Percentiles rank a stretch among this genome's conserved stretches.
phyloP scores from a whole-genome alignment of 2,329 filamentous ascomycete species.

The Chalaropsis thielavioides region DNA sequence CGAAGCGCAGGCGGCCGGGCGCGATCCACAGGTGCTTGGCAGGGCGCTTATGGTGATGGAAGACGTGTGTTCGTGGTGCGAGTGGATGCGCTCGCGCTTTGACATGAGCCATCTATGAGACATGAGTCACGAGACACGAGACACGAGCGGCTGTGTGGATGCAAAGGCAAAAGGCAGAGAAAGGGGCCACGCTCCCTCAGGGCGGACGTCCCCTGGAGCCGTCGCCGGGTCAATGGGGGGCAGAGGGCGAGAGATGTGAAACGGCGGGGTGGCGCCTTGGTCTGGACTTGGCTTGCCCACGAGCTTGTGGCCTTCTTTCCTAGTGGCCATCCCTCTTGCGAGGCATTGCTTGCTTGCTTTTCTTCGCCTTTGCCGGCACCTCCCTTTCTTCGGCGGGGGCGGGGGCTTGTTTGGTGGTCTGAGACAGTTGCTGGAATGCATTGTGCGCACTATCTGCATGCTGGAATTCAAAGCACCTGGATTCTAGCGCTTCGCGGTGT shows the following conservation, averaged over 20 bases:
- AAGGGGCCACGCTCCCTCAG: neutral
- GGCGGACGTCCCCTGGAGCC: too few relatives aligned
- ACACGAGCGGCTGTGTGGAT: neutral
- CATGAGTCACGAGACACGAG: neutral
- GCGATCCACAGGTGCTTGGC: conserved; percentile 28
- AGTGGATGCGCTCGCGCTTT: conserved; percentile 35
- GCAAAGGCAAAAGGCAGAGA: neutral
- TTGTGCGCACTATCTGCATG: neutral
- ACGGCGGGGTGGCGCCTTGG: too few relatives aligned
- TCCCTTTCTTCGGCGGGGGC: neutral
- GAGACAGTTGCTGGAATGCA: conserved; percentile 3
- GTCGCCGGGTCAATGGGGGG: too few relatives aligned
- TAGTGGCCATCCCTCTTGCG: too few relatives aligned
- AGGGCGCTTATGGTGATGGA: conserved; percentile 35
- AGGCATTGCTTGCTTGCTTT: too few relatives aligned
- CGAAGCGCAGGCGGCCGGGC: conserved; percentile 15
- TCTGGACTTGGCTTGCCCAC: too few relatives aligned
- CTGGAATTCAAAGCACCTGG: neutral
- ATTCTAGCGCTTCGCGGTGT: neutral
- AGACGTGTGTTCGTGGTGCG: conserved; percentile 39
- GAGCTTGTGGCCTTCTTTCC: too few relatives aligned
- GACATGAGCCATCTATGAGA: conserved; percentile 11
- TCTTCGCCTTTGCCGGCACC: neutral
- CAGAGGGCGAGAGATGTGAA: too few relatives aligned
- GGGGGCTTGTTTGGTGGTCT: neutral